Evolutionary conservation across 2,329 filamentous ascomycete genomes (phyloP).

Genomic region (Epichloe typhina): DNA sequence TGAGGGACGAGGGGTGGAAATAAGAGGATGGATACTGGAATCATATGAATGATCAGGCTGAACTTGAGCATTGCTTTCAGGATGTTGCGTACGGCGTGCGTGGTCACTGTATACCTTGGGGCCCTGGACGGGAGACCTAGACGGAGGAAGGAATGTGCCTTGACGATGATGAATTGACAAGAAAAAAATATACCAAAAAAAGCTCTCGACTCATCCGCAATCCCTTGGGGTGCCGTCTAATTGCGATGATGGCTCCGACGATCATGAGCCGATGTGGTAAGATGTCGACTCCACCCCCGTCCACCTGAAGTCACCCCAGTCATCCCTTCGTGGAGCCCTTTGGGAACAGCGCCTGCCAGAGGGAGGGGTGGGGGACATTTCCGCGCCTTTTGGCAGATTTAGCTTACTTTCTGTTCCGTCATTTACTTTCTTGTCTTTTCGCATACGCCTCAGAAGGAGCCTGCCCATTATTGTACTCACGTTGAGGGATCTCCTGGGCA

Average conservation of each 20-base stretch:
- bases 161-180: conserved; percentile 5
- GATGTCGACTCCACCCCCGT: neutral
- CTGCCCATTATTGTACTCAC: no score
- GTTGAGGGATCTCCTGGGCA: no score
- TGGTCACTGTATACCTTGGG: neutral
- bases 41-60: neutral
- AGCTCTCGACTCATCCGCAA: no score
- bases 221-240: no score
- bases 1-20: no score
- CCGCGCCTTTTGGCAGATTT: neutral
- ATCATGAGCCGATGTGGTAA: no score
- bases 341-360: neutral
- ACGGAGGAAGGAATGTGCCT: neutral
- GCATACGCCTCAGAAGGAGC: no score
- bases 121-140: neutral
- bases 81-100: neutral
- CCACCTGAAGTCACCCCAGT: neutral
- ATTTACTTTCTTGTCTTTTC: no score
- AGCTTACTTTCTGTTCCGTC: no score
- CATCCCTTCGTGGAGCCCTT: neutral
- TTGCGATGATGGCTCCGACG: no score
- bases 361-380: no score
- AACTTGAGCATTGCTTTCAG: neutral
- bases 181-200: neutral
- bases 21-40: neutral